These are phyloP conservation scores for Glycine latifolia DNA, from an alignment of 306 rosid species.

Conservation along the genomic window DNA sequence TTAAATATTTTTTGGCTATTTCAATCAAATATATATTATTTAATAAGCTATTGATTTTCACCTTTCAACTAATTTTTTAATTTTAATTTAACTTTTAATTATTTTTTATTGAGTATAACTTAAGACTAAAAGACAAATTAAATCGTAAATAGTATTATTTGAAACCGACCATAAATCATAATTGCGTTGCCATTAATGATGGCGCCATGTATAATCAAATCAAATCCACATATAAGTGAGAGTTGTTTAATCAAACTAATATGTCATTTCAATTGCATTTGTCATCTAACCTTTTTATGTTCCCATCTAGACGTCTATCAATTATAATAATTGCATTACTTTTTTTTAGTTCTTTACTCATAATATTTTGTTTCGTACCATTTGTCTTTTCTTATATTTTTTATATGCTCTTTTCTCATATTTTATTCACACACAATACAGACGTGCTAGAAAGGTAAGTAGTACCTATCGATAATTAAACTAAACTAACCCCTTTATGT, in stretches of 20 bases:
- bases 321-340: neutral
- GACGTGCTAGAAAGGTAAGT: conserved; percentile 13
- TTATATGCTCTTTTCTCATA: neutral
- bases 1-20: too few species aligned
- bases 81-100: too few species aligned
- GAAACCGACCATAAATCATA: neutral
- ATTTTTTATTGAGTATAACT: too few species aligned
- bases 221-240: conserved; percentile 1
- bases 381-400: neutral
- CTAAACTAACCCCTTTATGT: neutral
- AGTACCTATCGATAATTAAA: conserved; percentile 1
- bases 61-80: too few species aligned
- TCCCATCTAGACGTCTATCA: neutral
- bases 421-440: neutral
- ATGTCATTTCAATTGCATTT: conserved; percentile 35
- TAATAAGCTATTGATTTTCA: too few species aligned
- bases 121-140: too few species aligned
- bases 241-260: conserved; percentile 36
- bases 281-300: conserved; percentile 18
- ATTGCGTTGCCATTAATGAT: conserved; percentile 21
- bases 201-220: conserved; percentile 26
- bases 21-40: too few species aligned
- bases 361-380: neutral
- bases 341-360: neutral
- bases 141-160: too few species aligned